Evolutionary conservation across 176 grass and related monocot species (phyloP), one percentile per base, ranked within the genome.

Genomic region (Carex myosuroides): DNA sequence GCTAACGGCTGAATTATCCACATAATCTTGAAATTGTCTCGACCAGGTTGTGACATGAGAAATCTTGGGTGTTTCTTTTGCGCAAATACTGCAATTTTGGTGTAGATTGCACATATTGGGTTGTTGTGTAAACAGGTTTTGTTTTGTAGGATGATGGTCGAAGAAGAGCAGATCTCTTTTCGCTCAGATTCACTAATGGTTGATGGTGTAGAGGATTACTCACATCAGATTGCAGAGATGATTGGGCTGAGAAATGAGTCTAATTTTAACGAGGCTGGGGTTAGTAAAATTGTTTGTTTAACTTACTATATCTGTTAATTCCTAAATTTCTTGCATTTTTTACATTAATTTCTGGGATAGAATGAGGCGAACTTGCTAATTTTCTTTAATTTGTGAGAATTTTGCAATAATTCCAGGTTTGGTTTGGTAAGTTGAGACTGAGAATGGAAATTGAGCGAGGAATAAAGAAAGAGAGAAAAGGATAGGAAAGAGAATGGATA

Each of bases 91-190:
- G 18, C 64, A 68, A 18, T 69, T 39, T 69, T 69, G 30, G 44
- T 26, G 12, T 30, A 12, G 70, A 12, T 75, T 52, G 44, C 9
- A 13, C 32, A 70, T 52, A 75, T 75, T 54, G 71, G 75, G 64
- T 60, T 88, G 37, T 86, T 56, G 87, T 54, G 79, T 78, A 26
- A 16, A 41, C 66, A 20, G 61, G 59, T 85, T 74, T 66, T 8
- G 29, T 91, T 82, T 85, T 79, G 22, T 83, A 99, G 96, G 88
- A 99, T 99, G 96, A 99, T 99, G 96, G 93, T 99, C 37, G 96
- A 99, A 71, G 96, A 99, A 92, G 96, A 99, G 72, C 96, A 99
- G 84, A 94, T 99, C 75, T 99, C 96, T 17, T 99, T 99, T 57
- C 91, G 86, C 50, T 92, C 96, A 2, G 93, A 93, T 66, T 91